These are phyloP conservation scores for Fusarium fracticaudum DNA, from an alignment of 2,329 filamentous ascomycete genomes.

Conservation along the genomic window DNA sequence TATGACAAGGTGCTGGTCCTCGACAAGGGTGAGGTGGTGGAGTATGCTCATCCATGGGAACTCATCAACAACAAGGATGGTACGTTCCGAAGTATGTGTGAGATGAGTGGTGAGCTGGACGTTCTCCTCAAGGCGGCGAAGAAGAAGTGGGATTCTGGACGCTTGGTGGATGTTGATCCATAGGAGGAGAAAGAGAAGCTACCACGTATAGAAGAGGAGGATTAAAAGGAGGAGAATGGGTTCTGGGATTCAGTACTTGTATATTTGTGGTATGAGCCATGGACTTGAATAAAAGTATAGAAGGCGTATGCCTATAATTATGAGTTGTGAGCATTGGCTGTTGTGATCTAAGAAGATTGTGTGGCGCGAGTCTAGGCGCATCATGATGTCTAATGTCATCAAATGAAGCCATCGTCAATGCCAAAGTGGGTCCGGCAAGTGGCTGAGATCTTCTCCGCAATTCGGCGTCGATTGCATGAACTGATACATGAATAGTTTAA, in stretches of 20 bases:
- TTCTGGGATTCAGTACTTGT: neutral
- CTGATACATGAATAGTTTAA: neutral
- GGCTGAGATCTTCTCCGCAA: slow-evolving; percentile 22
- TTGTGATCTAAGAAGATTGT: too few species aligned
- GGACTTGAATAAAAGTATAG: slow-evolving; percentile 26
- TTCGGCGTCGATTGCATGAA: slow-evolving; percentile 28
- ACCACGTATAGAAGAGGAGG: slow-evolving; percentile 18
- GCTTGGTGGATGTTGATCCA: slow-evolving; percentile 48
- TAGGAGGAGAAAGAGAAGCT: slow-evolving; percentile 22
- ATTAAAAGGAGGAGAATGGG: neutral
- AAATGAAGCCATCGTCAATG: slow-evolving; percentile 7
- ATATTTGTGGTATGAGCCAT: slow-evolving; percentile 1
- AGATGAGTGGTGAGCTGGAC: slow-evolving; percentile 69
- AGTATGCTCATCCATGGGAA: slow-evolving; percentile 90
- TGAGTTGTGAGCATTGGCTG: neutral
- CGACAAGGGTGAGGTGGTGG: slow-evolving; percentile 86
- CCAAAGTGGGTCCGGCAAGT: slow-evolving; percentile 4
- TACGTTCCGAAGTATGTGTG: slow-evolving; percentile 70
- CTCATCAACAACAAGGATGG: slow-evolving; percentile 77
- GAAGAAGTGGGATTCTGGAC: slow-evolving; percentile 59
- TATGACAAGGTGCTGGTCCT: slow-evolving; percentile 97
- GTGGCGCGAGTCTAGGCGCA: neutral
- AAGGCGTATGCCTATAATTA: slow-evolving; percentile 17
- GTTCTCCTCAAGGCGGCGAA: slow-evolving; percentile 62
- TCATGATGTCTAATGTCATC: neutral